Percentiles rank a stretch among this genome's conserved stretches.
Conservation (phyloP, 805 yeast genomes). For the Suhomyces prunicola region DNA sequence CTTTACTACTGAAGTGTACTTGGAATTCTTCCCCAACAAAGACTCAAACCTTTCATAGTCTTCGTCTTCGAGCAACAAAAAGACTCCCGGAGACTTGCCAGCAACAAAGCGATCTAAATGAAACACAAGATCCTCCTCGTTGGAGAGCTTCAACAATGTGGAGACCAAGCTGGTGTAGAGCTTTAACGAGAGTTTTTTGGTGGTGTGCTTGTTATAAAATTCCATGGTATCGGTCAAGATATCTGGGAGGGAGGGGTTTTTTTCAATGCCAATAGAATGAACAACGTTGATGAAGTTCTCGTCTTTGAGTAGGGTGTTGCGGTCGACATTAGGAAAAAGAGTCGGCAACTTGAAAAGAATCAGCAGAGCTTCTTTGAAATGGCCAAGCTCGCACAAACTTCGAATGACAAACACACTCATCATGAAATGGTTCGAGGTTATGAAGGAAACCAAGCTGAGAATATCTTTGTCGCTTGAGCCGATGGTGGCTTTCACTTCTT, state of each 20-base stretch:
- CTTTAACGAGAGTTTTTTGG: background rate
- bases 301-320: slow-evolving; percentile 1
- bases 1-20: background rate
- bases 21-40: background rate
- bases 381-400: slow-evolving; percentile 24
- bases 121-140: background rate
- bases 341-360: slow-evolving; percentile 18
- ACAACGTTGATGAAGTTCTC: slow-evolving; percentile 9
- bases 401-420: slow-evolving; percentile 26
- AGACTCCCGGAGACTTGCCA: background rate
- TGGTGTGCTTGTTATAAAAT: background rate
- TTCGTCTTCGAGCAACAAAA: background rate
- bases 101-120: background rate
- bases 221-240: background rate
- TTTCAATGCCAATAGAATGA: slow-evolving; percentile 1
- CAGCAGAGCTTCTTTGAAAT: slow-evolving; percentile 24
- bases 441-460: slow-evolving; percentile 16
- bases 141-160: background rate
- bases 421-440: slow-evolving; percentile 22
- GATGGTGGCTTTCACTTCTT: slow-evolving; percentile 9
- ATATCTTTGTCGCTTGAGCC: slow-evolving; percentile 10
- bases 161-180: slow-evolving; percentile 1
- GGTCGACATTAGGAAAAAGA: slow-evolving; percentile 6
- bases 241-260: background rate
- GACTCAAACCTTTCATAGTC: background rate